Base-by-base conservation (phyloP, 2,329 filamentous ascomycete genomes). In the Nakataea oryzae region DNA sequence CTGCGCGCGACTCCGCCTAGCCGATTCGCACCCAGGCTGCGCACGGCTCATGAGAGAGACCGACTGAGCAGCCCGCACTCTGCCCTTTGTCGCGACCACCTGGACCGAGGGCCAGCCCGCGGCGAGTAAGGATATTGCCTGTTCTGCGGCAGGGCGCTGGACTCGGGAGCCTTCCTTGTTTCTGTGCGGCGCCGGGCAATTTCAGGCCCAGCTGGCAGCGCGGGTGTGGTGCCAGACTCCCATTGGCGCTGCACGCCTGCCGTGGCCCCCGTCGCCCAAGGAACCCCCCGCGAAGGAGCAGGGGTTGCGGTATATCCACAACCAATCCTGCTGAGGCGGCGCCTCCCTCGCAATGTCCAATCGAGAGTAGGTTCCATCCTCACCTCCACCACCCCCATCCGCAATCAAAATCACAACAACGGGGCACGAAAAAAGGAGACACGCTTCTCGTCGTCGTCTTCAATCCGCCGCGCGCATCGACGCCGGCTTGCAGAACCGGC, bases 181-280 rank as follows among this genome's bases (percentile, higher is more conserved):
- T 47, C 41, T n/a, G 21, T 21, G 34, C 4, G 34, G 34, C 34
- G 14, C 34, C 13, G 30, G 34, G 34, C 14, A 17, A 5, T 30
- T 41, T 41, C 34, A 17, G 34, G 14, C 41, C 3, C 41, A 32
- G 41, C 21, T 47, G 21, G 7, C 41, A 11, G 41, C 41, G 41
- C 21, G 14, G 41, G 17, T 50, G 17, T 17, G 41, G 21, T n/a
- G 41, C 41, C 21, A 50, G 8, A 50, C n/a, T 24, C 41, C 41
- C 41, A 58, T 54, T 60, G 61, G 61, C 26, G 56, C 56, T 24
- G 59, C 59, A 58, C 56, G 47, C 58, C 41, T 60, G 41, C 41
- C 34, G n/a, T 27, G 11, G 57, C 12, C 17, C 28, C 60, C 67
- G 68, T 71, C 67, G 67, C 69, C 68, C 65, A 63, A 69, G 68